Evolutionary conservation across 139 green algal species (phyloP), one percentile per base, ranked within the genome.

Genomic region (Eudorina sp.): DNA sequence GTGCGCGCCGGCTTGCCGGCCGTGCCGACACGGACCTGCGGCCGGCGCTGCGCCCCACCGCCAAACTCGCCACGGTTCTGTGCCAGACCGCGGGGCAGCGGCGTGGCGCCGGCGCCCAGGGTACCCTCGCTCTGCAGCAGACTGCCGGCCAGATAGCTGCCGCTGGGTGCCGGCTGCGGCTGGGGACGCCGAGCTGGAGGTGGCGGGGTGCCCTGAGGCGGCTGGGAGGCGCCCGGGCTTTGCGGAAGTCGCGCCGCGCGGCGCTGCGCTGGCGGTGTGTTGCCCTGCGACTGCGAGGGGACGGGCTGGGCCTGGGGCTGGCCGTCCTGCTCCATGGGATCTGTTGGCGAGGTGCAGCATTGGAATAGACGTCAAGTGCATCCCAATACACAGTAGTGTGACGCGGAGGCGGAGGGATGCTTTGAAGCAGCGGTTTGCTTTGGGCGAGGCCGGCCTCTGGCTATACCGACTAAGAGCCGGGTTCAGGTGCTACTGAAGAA

Each of bases 1-100:
- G 77, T 43, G 27, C 36, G 77, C 2, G 38, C 36, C 2, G 76
- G 51, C 31, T 23, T 40, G 25, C 53, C 48, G 38, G 53, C 34
- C 9, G 77, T 46, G 40, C 60, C 60, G 38, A 86, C 29, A 0
- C 60, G 80, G 40, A 86, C 80, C 5, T 76, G 21, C 1, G 80
- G 80, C 1, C 80, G 80, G 6, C 40, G 41, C 41, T 36, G 13
- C 3, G 60, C n/a, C 40, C 41, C 4, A 14, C 80, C 60, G 29
- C 79, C 80, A 34, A 86, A 77, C 80, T 86, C 80, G 29, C 53
- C 77, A 16, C 77, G 77, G 36, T 84, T 84, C 4, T 84, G 77
- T 7, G 51, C 75, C 21, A 83, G 53, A 36, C 60, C 60, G 31
- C 80, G 80, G 0, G 80, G 60, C 41, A 62, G 31, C 23, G 60